phyloP scores from a whole-genome alignment of 805 yeast genomes.

The Saccharomycopsis selenospora region DNA sequence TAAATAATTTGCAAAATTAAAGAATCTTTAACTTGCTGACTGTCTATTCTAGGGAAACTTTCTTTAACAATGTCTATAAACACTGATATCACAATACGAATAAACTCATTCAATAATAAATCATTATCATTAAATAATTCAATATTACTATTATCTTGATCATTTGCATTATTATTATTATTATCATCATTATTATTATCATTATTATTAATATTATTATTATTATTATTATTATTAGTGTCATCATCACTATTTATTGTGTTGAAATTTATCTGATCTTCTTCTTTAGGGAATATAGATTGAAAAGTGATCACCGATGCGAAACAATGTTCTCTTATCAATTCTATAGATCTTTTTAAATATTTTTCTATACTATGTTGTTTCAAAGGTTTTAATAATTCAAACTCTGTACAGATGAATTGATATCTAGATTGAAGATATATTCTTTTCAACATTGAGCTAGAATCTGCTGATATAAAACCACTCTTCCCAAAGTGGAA shows the following conservation, averaged over 20 bases:
- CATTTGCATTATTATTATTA: background rate
- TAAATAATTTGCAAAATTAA: constrained; percentile 76
- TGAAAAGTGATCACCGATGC: constrained; percentile 61
- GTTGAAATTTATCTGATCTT: too few species aligned
- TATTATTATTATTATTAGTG: constrained; percentile 24
- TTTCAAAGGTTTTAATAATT: constrained; percentile 48
- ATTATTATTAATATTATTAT: constrained; percentile 27
- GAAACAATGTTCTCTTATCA: constrained; percentile 75
- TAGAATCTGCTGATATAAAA: constrained; percentile 14
- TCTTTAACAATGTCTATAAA: constrained; percentile 28
- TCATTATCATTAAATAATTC: constrained; percentile 21
- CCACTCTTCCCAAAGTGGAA: background rate
- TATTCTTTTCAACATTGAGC: constrained; percentile 42
- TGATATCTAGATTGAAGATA: constrained; percentile 61
- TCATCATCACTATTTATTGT: too few species aligned
- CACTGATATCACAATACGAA: constrained; percentile 29
- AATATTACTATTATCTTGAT: constrained; percentile 28
- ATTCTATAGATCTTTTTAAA: constrained; percentile 73
- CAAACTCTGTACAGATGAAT: constrained; percentile 57
- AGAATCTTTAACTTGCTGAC: constrained; percentile 46
- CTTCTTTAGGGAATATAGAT: constrained; percentile 52
- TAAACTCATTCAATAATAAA: constrained; percentile 31
- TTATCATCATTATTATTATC: constrained; percentile 2
- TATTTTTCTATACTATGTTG: constrained; percentile 49
- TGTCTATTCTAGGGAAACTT: constrained; percentile 32